phyloP scores from a whole-genome alignment of 495 filamentous ascomycete species.

The Aspergillus haitiensis region DNA sequence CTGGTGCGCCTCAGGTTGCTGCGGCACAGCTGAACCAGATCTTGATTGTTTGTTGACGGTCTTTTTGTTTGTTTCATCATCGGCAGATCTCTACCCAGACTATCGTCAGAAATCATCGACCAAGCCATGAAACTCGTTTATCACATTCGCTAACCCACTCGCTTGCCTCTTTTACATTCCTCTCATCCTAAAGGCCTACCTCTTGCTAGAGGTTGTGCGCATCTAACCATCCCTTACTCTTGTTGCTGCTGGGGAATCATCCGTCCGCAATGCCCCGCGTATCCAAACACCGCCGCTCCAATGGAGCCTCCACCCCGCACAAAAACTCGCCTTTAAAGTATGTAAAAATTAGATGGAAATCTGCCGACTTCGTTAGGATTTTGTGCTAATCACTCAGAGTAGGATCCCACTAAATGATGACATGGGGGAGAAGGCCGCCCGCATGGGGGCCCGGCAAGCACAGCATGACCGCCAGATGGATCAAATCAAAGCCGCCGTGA shows the following conservation, averaged over 20 bases:
- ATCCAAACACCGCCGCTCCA: conserved; percentile 50
- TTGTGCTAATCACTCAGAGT: conserved; percentile 16
- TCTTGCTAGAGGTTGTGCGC: not conserved
- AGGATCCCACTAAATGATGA: conserved; percentile 96
- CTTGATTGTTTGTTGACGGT: conserved; percentile 21
- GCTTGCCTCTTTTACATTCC: not conserved
- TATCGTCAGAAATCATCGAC: not conserved
- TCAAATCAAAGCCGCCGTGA: conserved; percentile 83
- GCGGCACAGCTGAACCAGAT: conserved; percentile 16
- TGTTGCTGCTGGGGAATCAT: conserved; percentile 28
- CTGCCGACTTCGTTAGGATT: no score
- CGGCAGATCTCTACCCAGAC: not conserved
- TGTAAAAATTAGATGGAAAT: conserved; percentile 20
- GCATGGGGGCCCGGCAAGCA: conserved; percentile 82
- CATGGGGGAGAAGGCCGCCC: conserved; percentile 82
- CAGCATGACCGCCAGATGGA: conserved; percentile 89
- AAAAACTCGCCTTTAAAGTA: conserved; percentile 71
- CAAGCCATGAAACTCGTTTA: conserved; percentile 6
- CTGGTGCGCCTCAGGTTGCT: conserved; percentile 10
- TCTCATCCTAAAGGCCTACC: not conserved
- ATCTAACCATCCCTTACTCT: conserved; percentile 12
- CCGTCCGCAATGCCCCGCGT: conserved; percentile 69
- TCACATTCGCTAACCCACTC: not conserved
- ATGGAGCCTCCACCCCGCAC: conserved; percentile 57
- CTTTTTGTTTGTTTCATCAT: conserved; percentile 2